phyloP scores from a whole-genome alignment of 2,329 filamentous ascomycete species.

The Keithomyces neogunnii region DNA sequence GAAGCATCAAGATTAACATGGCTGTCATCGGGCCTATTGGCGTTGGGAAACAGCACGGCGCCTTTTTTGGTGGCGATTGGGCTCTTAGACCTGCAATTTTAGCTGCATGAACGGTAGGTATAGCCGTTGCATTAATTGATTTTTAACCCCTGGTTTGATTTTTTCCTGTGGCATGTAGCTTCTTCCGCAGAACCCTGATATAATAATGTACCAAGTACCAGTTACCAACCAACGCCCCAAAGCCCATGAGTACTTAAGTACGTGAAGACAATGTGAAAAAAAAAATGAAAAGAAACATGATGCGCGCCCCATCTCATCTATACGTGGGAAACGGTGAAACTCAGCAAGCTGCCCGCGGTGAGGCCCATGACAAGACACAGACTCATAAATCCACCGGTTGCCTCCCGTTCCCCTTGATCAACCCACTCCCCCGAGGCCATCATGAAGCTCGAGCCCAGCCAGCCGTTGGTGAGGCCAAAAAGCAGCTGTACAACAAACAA shows the following conservation, averaged over 20 bases:
- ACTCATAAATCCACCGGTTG: constrained; percentile 89
- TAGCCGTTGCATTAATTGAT: neutral
- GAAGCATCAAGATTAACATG: constrained; percentile 1
- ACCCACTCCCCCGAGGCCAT: constrained; percentile 82
- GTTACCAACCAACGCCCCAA: neutral
- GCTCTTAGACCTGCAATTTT: neutral
- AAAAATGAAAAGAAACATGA: neutral
- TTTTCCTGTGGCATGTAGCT: neutral
- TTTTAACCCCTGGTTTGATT: neutral
- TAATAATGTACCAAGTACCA: neutral
- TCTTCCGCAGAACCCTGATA: neutral
- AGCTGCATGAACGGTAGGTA: neutral
- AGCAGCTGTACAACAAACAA: constrained; percentile 71
- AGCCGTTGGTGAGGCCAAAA: constrained; percentile 83
- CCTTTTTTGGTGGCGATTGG: neutral
- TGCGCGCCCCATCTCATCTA: constrained; percentile 5
- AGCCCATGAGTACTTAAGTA: neutral
- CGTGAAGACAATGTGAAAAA: too few species aligned
- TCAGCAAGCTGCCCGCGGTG: constrained; percentile 77
- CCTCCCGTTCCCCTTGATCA: constrained; percentile 73
- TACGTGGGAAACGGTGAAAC: constrained; percentile 59
- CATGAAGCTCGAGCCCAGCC: constrained; percentile 81
- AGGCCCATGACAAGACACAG: constrained; percentile 80
- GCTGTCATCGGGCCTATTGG: neutral
- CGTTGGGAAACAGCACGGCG: constrained; percentile 4